Percentiles rank a stretch among this genome's conserved stretches.
Conservation (phyloP, 2,329 filamentous ascomycete species). For the Hypoxylon sp. region DNA sequence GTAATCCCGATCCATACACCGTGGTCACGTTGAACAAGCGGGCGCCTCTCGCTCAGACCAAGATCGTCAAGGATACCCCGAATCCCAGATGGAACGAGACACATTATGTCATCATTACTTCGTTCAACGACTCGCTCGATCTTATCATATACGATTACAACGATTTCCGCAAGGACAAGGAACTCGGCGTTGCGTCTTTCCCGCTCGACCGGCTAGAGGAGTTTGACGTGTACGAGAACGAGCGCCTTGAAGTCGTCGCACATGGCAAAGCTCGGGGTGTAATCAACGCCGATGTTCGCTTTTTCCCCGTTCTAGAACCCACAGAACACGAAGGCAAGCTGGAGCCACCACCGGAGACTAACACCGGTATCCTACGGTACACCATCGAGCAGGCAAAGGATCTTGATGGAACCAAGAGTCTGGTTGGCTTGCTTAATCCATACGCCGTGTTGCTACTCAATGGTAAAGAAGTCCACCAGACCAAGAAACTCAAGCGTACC, state of each 20-base stretch:
- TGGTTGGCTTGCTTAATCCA: slow-evolving; percentile 91
- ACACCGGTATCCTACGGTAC: slow-evolving; percentile 93
- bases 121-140: slow-evolving; percentile 87
- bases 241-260: slow-evolving; percentile 84
- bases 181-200: slow-evolving; percentile 89
- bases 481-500: slow-evolving; percentile 93
- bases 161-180: slow-evolving; percentile 95
- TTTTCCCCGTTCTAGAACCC: slow-evolving; percentile 91
- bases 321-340: slow-evolving; percentile 80
- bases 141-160: slow-evolving; percentile 93
- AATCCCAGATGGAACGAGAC: slow-evolving; percentile 98
- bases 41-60: slow-evolving; percentile 85
- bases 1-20: slow-evolving; percentile 91
- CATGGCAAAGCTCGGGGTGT: slow-evolving; percentile 87
- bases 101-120: slow-evolving; percentile 93
- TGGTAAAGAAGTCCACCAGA: slow-evolving; percentile 88
- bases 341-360: slow-evolving; percentile 86
- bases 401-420: slow-evolving; percentile 89
- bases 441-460: slow-evolving; percentile 92
- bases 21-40: slow-evolving; percentile 87
- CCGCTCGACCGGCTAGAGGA: slow-evolving; percentile 84
- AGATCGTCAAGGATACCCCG: slow-evolving; percentile 84
- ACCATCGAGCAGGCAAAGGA: slow-evolving; percentile 97
- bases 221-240: slow-evolving; percentile 82
- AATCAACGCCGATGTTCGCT: slow-evolving; percentile 85